phyloP scores from a whole-genome alignment of 129 eudicot species.

The Flaveria trinervia region DNA sequence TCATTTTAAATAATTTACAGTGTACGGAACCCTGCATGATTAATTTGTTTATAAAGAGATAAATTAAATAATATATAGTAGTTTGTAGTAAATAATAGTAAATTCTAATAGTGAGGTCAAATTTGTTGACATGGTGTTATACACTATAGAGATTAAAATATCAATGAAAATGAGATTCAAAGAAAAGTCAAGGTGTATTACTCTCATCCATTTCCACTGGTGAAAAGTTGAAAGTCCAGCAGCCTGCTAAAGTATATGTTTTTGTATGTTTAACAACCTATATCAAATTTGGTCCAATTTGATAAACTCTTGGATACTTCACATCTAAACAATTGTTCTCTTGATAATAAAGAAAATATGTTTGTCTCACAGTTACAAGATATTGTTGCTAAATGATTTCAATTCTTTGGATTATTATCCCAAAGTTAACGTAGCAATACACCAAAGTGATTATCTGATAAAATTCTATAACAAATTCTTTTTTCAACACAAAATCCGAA shows the following conservation, averaged over 20 bases:
- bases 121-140: too few species aligned
- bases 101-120: too few species aligned
- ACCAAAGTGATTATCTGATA: not conserved
- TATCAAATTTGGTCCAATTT: conserved; percentile 8
- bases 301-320: conserved; percentile 20
- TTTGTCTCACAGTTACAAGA: not conserved
- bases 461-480: not conserved
- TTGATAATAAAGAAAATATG: not conserved
- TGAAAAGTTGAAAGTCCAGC: conserved; percentile 30
- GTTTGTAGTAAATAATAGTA: too few species aligned
- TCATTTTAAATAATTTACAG: too few species aligned
- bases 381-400: conserved; percentile 14
- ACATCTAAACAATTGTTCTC: not conserved
- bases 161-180: not conserved
- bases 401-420: not conserved
- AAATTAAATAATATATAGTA: too few species aligned
- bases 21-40: too few species aligned
- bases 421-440: not conserved
- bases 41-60: too few species aligned
- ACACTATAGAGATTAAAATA: too few species aligned
- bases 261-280: conserved; percentile 4
- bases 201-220: conserved; percentile 39
- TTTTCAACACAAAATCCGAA: conserved; percentile 4
- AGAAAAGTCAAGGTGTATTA: conserved; percentile 22
- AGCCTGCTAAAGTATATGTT: conserved; percentile 26